These are phyloP conservation scores for Penicillium fuscoglaucum DNA, from an alignment of 2,329 filamentous ascomycete species.

Conservation along the genomic window DNA sequence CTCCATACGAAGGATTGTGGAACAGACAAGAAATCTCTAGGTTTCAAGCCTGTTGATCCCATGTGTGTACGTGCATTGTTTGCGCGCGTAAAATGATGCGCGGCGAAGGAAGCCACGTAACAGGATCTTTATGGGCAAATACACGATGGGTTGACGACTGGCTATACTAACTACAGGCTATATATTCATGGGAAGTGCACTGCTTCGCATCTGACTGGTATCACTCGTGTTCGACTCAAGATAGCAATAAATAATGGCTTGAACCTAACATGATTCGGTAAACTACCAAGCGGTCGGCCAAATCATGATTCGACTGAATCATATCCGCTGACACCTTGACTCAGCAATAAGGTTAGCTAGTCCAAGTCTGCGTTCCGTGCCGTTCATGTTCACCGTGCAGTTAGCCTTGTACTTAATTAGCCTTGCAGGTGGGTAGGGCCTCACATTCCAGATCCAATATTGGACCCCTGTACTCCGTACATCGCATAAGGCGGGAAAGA, in stretches of 20 bases:
- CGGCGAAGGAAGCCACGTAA: slow-evolving; percentile 5
- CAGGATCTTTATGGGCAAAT: not conserved
- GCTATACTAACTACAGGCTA: not conserved
- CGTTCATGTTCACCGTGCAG: slow-evolving; percentile 16
- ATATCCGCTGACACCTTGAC: slow-evolving; percentile 13
- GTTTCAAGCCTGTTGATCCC: not conserved
- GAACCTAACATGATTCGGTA: not conserved
- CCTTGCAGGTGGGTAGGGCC: slow-evolving; percentile 12
- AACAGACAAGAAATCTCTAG: not conserved
- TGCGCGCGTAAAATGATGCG: not conserved
- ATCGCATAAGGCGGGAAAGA: not conserved
- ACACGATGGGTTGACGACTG: not conserved
- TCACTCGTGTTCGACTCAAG: not conserved
- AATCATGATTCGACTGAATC: slow-evolving; percentile 4
- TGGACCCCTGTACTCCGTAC: slow-evolving; percentile 3
- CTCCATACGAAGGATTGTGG: not conserved
- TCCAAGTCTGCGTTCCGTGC: slow-evolving; percentile 7
- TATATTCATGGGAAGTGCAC: not conserved
- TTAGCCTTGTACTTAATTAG: slow-evolving; percentile 15
- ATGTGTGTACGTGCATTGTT: not conserved
- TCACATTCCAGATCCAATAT: not conserved
- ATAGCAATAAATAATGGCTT: not conserved
- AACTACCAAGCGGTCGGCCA: not conserved
- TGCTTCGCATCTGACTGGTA: not conserved
- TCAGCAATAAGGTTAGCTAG: slow-evolving; percentile 20